These are phyloP conservation scores for Primulina huaijiensis DNA, from an alignment of 257 asterid species.

Conservation along the genomic window DNA sequence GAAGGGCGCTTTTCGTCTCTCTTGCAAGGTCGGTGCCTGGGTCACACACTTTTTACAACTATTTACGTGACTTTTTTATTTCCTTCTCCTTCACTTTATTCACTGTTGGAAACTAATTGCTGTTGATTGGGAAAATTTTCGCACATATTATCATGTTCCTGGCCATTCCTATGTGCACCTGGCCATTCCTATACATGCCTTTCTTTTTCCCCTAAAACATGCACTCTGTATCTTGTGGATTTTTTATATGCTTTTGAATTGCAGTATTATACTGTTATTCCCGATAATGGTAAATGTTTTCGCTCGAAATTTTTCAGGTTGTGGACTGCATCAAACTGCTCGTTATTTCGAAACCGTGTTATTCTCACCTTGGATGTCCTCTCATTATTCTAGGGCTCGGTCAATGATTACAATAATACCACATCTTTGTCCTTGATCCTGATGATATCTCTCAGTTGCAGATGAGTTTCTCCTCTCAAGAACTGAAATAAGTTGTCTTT, in stretches of 20 bases:
- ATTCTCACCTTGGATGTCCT: conserved; percentile 18
- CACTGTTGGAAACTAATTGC: not conserved
- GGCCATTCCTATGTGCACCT: not conserved
- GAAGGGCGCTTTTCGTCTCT: too few species aligned
- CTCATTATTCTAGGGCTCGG: conserved; percentile 21
- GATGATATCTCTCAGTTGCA: conserved; percentile 76
- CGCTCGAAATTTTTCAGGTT: conserved; percentile 30
- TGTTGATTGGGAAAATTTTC: not conserved
- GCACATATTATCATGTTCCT: not conserved
- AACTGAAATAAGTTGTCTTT: conserved; percentile 49
- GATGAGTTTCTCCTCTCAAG: conserved; percentile 93
- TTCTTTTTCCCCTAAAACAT: too few species aligned
- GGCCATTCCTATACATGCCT: too few species aligned
- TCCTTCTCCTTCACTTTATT: not conserved
- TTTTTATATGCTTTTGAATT: too few species aligned
- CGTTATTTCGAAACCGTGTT: conserved; percentile 21
- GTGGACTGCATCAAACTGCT: conserved; percentile 26
- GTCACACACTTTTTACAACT: too few species aligned
- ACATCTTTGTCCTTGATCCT: conserved; percentile 42
- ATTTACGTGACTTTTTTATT: not conserved
- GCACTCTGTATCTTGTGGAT: not conserved
- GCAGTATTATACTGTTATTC: too few species aligned
- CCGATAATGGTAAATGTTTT: not conserved
- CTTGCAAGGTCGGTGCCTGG: too few species aligned
- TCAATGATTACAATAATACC: conserved; percentile 28